Conservation (phyloP, 2,329 filamentous ascomycete genomes). For the Pseudogymnoascus sp. region DNA sequence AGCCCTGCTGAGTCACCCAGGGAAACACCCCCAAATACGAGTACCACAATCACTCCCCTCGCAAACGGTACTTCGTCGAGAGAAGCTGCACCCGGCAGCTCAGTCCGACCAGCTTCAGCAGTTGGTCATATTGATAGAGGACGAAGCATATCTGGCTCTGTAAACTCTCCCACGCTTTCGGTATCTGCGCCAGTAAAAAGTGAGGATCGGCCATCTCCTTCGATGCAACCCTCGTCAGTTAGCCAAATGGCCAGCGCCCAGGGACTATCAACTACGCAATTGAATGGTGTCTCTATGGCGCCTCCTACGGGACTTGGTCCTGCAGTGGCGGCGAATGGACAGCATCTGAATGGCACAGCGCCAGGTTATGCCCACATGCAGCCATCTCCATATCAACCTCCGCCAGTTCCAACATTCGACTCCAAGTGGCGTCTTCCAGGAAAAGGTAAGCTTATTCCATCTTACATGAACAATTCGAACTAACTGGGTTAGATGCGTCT, state of each 20-base stretch:
- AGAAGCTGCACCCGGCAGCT: background rate
- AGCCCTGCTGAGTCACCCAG: constrained; percentile 43
- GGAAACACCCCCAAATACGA: constrained; percentile 30
- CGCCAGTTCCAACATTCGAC: constrained; percentile 33
- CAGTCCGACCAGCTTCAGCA: constrained; percentile 18
- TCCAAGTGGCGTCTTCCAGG: constrained; percentile 34
- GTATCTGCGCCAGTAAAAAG: constrained; percentile 31
- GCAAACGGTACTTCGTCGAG: background rate
- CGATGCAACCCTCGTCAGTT: constrained; percentile 14
- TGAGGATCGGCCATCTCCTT: constrained; percentile 29
- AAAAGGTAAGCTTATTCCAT: constrained; percentile 35
- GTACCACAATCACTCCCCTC: constrained; percentile 24
- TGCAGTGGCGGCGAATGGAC: constrained; percentile 19
- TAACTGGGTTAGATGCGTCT: constrained; percentile 37
- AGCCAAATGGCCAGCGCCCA: background rate
- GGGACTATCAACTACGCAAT: background rate
- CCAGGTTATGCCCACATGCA: constrained; percentile 26
- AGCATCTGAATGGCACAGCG: constrained; percentile 23
- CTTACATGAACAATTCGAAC: constrained; percentile 9
- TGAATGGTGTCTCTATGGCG: constrained; percentile 23
- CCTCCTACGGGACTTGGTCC: constrained; percentile 24
- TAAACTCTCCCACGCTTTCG: constrained; percentile 27
- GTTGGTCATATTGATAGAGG: constrained; percentile 26
- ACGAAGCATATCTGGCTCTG: constrained; percentile 27
- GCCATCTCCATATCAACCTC: constrained; percentile 23